Base-by-base conservation (phyloP, 768 basidiomycete genomes). In the Suillus placidus region DNA sequence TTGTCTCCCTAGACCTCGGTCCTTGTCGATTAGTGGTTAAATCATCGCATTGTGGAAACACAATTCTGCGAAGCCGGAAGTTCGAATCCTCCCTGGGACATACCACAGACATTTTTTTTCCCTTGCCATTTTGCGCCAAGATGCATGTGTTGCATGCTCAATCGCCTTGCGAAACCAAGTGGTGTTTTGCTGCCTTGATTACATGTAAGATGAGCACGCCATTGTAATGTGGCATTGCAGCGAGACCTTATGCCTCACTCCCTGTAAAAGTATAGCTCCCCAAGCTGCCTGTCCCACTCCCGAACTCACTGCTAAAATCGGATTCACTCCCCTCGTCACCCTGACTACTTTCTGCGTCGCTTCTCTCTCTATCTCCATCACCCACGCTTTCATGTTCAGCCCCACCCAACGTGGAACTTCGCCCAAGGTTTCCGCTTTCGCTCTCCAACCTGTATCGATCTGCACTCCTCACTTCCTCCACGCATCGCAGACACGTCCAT, bases 401-500 rank as follows among this genome's bases (percentile, higher is more conserved):
- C 20, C 80, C 80, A 13, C 76, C 69, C 38, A 42, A 42, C 12
- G 12, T 42, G 6, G 58, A 30, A 80, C 71, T 64, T 84, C 86
- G 20, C 82, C 78, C 30, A 75, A 60, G 58, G 26, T 76, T 66
- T 86, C 18, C 58, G 30, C 26, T 30, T 42, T 60, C 58, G 20
- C 42, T 30, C 40, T 60, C 58, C 26, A 60, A 42, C 18, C 6
- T 42, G 30, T 60, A 83, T 72, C 94, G 81, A 67, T 89, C 87
- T 12, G 88, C 90, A 65, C 83, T 82, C 67, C 80, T 82, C 30
- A 95, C 90, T 14, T 76, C 79, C 66, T 87, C 85, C 7, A 83
- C 84, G 73, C 95, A 98, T 61, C 95, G 82, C 63, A 97, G 75
- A 78, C 95, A 98, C 67, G 88, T 87, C 95, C 95, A 97, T 26